phyloP scores from a whole-genome alignment of 768 basidiomycete species.

The Roridomyces roridus region DNA sequence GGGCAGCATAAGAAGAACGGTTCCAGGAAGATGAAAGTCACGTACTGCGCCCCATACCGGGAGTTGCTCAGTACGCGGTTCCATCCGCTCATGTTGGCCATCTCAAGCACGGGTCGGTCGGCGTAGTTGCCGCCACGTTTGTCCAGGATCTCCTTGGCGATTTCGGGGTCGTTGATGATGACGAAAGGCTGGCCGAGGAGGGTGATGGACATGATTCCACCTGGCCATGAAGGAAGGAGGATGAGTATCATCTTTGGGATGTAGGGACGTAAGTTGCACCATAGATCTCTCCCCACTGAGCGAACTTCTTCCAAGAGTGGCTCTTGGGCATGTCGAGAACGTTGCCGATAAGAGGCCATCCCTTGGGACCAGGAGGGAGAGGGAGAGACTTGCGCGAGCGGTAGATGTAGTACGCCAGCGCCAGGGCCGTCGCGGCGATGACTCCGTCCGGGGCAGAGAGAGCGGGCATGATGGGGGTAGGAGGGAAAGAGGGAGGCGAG shows the following conservation, averaged over 20 bases:
- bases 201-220: conserved; percentile 23
- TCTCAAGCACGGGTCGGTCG: conserved; percentile 47
- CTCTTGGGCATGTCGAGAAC: conserved; percentile 11
- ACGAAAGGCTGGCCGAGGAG: conserved; percentile 25
- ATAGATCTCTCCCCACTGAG: conserved; percentile 16
- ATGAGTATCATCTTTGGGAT: background rate
- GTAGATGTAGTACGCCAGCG: conserved; percentile 10
- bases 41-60: conserved; percentile 10
- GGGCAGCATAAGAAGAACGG: background rate
- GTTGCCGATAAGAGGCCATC: conserved; percentile 16
- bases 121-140: conserved; percentile 48
- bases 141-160: conserved; percentile 41
- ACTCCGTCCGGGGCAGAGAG: conserved; percentile 4
- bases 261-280: background rate
- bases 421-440: conserved; percentile 1
- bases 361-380: conserved; percentile 15
- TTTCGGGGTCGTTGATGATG: conserved; percentile 24
- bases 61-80: conserved; percentile 12
- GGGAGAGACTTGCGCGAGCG: background rate
- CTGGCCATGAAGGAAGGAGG: conserved; percentile 5
- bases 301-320: conserved; percentile 15
- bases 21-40: no score
- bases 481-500: no score
- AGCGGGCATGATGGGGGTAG: conserved; percentile 4
- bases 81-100: conserved; percentile 36